phyloP scores from a whole-genome alignment of 768 basidiomycete genomes.

The Crucibulum laeve region DNA sequence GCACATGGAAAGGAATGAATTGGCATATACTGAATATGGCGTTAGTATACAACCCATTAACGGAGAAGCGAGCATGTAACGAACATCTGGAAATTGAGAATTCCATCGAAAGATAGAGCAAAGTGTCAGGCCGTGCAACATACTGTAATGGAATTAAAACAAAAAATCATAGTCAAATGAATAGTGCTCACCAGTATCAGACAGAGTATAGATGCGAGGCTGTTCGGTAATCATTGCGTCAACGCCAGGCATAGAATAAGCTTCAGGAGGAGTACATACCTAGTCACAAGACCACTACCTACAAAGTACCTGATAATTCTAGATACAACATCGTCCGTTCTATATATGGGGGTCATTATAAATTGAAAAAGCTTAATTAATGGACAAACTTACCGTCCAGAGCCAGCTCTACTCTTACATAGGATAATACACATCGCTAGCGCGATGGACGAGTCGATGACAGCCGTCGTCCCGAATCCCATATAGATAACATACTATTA shows the following conservation, averaged over 20 bases:
- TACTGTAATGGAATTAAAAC: conserved; percentile 14
- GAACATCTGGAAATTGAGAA: conserved; percentile 25
- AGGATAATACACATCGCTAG: conserved; percentile 25
- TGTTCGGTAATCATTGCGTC: too few relatives aligned
- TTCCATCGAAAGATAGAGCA: conserved; percentile 25
- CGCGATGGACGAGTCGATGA: conserved; percentile 25
- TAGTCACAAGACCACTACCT: too few relatives aligned
- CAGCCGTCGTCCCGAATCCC: conserved; percentile 22
- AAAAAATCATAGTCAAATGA: neutral
- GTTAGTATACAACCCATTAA: neutral
- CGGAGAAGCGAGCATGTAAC: conserved; percentile 4
- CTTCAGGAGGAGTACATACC: too few relatives aligned
- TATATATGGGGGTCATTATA: neutral
- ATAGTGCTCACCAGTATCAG: conserved; percentile 19
- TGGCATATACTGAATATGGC: too few relatives aligned
- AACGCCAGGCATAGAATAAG: too few relatives aligned
- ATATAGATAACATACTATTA: conserved; percentile 25
- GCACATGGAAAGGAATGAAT: too few relatives aligned
- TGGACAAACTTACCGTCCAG: conserved; percentile 6
- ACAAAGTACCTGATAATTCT: too few relatives aligned
- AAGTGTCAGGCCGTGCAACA: conserved; percentile 20
- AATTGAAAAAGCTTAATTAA: conserved; percentile 8
- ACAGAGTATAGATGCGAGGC: conserved; percentile 11
- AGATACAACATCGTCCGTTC: neutral
- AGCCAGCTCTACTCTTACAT: conserved; percentile 19